These are phyloP conservation scores for Backusella liffmaniae DNA, from an alignment of 192 early-diverging fungal species.

Conservation along the genomic window DNA sequence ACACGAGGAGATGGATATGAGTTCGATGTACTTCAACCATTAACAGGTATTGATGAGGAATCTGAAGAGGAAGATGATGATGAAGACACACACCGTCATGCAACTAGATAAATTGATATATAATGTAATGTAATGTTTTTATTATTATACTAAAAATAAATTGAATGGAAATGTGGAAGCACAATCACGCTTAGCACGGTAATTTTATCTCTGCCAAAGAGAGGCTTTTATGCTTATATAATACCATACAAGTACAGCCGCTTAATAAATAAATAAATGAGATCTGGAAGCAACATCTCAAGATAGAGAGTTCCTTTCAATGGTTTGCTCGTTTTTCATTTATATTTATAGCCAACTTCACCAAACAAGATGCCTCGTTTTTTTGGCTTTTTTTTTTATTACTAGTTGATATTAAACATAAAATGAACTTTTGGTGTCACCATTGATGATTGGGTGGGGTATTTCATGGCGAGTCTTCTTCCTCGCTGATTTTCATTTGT, in stretches of 20 bases:
- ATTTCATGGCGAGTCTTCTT: neutral
- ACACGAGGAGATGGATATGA: constrained; percentile 17
- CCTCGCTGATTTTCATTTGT: neutral
- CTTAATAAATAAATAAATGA: neutral
- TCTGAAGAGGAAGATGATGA: constrained; percentile 18
- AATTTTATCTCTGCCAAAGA: no score
- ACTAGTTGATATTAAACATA: no score
- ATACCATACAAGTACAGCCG: neutral
- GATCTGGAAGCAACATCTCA: no score
- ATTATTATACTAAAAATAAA: neutral
- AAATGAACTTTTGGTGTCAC: no score
- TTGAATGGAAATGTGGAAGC: neutral
- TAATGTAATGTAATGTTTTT: neutral
- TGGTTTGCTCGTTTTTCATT: no score
- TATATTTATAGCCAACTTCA: neutral
- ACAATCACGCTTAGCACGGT: neutral
- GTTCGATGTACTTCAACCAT: constrained; percentile 14
- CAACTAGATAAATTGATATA: neutral
- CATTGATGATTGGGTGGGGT: neutral
- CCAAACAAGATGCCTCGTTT: no score
- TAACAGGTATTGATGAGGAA: constrained; percentile 16
- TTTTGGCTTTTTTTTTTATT: no score
- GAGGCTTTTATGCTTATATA: no score
- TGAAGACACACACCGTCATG: neutral
- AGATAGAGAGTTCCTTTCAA: neutral